phyloP scores from a whole-genome alignment of 129 eudicot species.

The Arctium lappa region DNA sequence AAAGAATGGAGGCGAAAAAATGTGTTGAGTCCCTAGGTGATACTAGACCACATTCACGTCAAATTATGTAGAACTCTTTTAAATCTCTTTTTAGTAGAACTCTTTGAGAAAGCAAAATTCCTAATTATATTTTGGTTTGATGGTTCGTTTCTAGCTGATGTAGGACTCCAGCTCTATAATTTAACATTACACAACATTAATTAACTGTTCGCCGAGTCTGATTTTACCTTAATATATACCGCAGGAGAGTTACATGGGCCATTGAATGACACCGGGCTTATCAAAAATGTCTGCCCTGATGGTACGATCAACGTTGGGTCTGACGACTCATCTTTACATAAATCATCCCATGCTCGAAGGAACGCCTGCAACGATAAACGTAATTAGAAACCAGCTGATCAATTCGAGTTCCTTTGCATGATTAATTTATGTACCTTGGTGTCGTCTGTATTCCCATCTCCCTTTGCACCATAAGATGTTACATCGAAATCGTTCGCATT shows the following conservation, averaged over 20 bases:
- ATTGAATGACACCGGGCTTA: slow-evolving; percentile 35
- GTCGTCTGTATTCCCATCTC: slow-evolving; percentile 48
- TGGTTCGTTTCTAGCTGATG: neutral
- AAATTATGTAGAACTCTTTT: neutral
- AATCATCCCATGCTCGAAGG: slow-evolving; percentile 36
- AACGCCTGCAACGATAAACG: slow-evolving; percentile 34
- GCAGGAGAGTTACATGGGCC: slow-evolving; percentile 38
- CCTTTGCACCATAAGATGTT: slow-evolving; percentile 42
- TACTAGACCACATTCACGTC: neutral
- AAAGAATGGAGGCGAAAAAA: neutral
- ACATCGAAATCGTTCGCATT: slow-evolving; percentile 28
- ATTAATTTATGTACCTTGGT: slow-evolving; percentile 17
- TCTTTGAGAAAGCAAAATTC: neutral
- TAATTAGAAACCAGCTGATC: neutral
- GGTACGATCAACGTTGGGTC: slow-evolving; percentile 27
- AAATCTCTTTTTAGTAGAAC: neutral
- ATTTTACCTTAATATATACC: slow-evolving; percentile 29
- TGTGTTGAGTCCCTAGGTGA: neutral
- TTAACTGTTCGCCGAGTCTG: neutral
- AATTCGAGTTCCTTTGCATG: neutral
- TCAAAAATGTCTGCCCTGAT: slow-evolving; percentile 20
- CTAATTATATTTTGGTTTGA: too few relatives aligned
- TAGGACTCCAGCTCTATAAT: neutral
- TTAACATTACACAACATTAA: neutral
- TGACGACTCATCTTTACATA: slow-evolving; percentile 24